phyloP scores from a whole-genome alignment of 768 basidiomycete genomes.

The Podaxis mareebaensis region DNA sequence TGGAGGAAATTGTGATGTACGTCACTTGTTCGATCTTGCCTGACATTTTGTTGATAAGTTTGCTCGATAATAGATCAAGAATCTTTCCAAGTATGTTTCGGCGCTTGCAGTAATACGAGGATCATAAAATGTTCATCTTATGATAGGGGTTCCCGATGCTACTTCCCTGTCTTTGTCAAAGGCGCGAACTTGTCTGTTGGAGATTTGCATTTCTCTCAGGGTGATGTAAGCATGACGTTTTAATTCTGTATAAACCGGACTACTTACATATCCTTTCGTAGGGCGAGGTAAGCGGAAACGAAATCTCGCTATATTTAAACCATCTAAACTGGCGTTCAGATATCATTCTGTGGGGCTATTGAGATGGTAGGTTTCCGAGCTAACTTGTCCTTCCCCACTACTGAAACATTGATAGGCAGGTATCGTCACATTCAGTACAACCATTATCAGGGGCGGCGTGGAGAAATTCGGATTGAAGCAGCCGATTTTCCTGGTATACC shows the following conservation, averaged over 20 bases:
- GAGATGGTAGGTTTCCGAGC: constrained; percentile 53
- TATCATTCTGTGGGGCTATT: constrained; percentile 77
- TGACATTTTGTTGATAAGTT: neutral
- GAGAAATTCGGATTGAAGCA: constrained; percentile 74
- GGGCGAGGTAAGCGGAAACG: constrained; percentile 50
- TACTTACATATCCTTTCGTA: constrained; percentile 23
- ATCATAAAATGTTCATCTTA: neutral
- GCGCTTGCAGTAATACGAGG: neutral
- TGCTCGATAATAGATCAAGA: constrained; percentile 57
- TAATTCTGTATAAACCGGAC: neutral
- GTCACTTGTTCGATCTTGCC: constrained; percentile 20
- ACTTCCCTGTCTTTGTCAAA: constrained; percentile 75
- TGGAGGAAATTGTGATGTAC: constrained; percentile 74
- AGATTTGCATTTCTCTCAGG: constrained; percentile 79
- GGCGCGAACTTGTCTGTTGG: constrained; percentile 80
- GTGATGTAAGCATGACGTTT: constrained; percentile 46
- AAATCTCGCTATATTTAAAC: neutral
- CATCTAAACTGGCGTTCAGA: constrained; percentile 31
- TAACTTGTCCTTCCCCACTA: neutral
- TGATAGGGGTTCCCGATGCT: constrained; percentile 63
- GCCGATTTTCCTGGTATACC: constrained; percentile 68
- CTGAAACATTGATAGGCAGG: constrained; percentile 51
- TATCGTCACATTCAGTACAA: constrained; percentile 68
- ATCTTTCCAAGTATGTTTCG: constrained; percentile 55
- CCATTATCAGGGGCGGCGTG: constrained; percentile 72